Base-by-base conservation (phyloP, 495 filamentous ascomycete genomes). In the Antarctomyces pellizariae region DNA sequence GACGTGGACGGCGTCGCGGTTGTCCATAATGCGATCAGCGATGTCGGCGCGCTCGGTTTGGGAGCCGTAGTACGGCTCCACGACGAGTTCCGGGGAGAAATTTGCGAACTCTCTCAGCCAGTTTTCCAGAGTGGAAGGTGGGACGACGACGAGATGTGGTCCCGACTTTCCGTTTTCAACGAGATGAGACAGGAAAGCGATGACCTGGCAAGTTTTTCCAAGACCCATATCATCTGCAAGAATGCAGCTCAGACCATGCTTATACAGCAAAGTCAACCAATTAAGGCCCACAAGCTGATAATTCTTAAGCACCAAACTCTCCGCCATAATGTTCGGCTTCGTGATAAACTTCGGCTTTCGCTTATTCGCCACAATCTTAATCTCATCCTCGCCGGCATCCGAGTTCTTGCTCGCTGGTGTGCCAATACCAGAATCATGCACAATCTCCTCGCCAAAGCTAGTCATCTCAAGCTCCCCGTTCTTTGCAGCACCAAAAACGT, bases 181-280 rank as follows among this genome's bases (percentile, higher is more conserved):
- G 4, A 97, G 53, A 36, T 91, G 73, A 3, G 82, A 70, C 13
- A 97, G 59, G 44, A 95, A 83, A 0, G 80, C 65, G 36, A 97
- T 91, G 29, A 97, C 80, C 41, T 95, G 83, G 37, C 80, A 91
- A 0, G 86, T 97, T 54, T 97, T 97, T 7, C 86, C 86, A 5
- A 95, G 59, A 22, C 86, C 86, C 86, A 97, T 97, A 36, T 97
- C 86, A 44, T 97, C 86, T 0, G 86, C 89, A 9, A 97, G 54
- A 34, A 97, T 95, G 24, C 82, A 75, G 30, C 75, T 79, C 30
- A 84, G 52, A 13, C 68, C 57, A 21, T 76, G 68, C 24, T 72
- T 50, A 37, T 75, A 91, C 17, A 95, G 55, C 13, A 93, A 47
- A 24, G 63, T 59, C 25, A 95, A 54, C 89, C 89, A 97, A 39